These are phyloP conservation scores for Macrolepiota fuliginosa DNA, from an alignment of 768 basidiomycete genomes.

Conservation along the genomic window DNA sequence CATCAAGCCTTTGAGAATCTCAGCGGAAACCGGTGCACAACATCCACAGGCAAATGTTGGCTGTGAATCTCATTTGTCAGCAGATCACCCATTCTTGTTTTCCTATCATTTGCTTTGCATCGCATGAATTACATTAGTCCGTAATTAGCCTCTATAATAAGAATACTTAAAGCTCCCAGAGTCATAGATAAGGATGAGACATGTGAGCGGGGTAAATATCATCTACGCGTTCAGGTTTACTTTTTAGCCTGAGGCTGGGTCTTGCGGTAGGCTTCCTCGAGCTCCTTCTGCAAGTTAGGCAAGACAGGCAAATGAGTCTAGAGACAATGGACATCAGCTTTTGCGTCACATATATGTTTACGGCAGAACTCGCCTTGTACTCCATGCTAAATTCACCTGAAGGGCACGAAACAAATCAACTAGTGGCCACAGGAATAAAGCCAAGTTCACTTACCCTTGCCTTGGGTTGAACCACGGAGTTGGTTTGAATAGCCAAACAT, in stretches of 20 bases:
- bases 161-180: background rate
- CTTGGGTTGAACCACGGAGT: constrained; percentile 91
- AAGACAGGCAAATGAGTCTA: constrained; percentile 82
- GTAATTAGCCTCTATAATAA: background rate
- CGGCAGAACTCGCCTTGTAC: constrained; percentile 1
- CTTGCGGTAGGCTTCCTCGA: constrained; percentile 85
- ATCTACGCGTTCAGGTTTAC: constrained; percentile 33
- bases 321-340: constrained; percentile 5
- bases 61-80: background rate
- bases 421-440: constrained; percentile 48
- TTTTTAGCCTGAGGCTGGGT: constrained; percentile 68
- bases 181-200: constrained; percentile 1
- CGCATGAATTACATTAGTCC: constrained; percentile 1
- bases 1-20: background rate
- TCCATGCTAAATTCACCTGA: constrained; percentile 11
- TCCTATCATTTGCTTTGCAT: background rate
- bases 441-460: constrained; percentile 81
- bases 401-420: constrained; percentile 25
- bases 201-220: background rate
- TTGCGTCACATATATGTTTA: background rate
- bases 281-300: constrained; percentile 83
- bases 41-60: background rate
- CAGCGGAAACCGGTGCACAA: background rate
- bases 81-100: background rate
- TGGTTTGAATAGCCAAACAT: constrained; percentile 98